Conservation (phyloP, 2,329 filamentous ascomycete genomes). For the Dendrostoma leiphaemia region DNA sequence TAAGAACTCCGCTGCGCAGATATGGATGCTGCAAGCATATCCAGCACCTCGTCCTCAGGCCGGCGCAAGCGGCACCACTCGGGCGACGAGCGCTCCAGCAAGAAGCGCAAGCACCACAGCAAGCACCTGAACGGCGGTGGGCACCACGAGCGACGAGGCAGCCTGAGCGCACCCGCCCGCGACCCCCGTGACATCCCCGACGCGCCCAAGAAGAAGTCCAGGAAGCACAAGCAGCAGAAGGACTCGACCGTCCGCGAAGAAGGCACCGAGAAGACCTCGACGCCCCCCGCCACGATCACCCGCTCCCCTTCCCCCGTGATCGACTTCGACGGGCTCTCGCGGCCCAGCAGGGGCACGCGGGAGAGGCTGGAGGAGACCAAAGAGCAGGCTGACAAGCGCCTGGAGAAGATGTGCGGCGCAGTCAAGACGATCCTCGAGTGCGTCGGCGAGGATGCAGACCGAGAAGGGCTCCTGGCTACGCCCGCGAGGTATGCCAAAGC, state of each 20-base stretch:
- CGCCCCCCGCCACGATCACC: constrained; percentile 23
- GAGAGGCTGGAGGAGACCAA: constrained; percentile 57
- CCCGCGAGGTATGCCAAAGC: constrained; percentile 92
- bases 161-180: constrained; percentile 59
- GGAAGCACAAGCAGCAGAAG: constrained; percentile 3
- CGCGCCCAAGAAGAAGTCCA: constrained; percentile 30
- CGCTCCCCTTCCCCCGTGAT: constrained; percentile 56
- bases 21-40: constrained; percentile 16
- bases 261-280: constrained; percentile 23
- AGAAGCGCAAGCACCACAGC: constrained; percentile 22
- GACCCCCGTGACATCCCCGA: constrained; percentile 56
- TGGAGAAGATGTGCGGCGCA: constrained; percentile 59
- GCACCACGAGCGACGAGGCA: constrained; percentile 42
- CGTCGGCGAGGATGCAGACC: constrained; percentile 65
- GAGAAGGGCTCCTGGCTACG: constrained; percentile 63
- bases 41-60: constrained; percentile 13
- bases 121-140: constrained; percentile 20
- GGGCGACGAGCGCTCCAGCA: constrained; percentile 13
- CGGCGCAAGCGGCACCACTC: constrained; percentile 13
- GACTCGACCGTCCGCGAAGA: constrained; percentile 19
- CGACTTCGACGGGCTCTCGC: constrained; percentile 60
- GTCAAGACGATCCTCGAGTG: constrained; percentile 67
- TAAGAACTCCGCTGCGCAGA: not conserved
- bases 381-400: constrained; percentile 48
- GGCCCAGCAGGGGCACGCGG: constrained; percentile 62